Base-by-base conservation (phyloP, 768 basidiomycete species). In the Lentinula detonsa region DNA sequence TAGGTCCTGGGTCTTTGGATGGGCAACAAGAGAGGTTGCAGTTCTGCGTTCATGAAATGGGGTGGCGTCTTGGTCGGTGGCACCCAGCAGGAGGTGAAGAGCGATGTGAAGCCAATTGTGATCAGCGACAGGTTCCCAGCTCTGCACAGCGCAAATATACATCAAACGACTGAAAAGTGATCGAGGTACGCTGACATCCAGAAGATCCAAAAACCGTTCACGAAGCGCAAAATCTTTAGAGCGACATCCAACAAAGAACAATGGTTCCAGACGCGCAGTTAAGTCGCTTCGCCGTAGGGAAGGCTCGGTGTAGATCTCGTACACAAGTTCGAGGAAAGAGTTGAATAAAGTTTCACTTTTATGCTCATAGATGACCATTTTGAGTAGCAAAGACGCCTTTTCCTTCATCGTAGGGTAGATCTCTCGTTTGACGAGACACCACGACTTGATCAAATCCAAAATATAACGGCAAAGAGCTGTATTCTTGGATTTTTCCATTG, bases 31-130 rank as follows among this genome's bases (percentile, higher is more conserved):
- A 3, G 69, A 74, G 62, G 63, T 68, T 61, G 63, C 73, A 62
- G 69, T 77, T 72, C 73, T 79, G 60, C 70, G 82, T 13, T 82
- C 81, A 35, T 74, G 66, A 31, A 68, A 63, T 11, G 66, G 59
- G 13, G 74, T 73, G 67, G 76, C 59, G 71, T 81, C 71, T 72
- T 76, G 60, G 63, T 83, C 82, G 11, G 74, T 73, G 18, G 81
- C 75, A 23, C 93, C 91, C 16, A 98, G 82, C 8, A 98, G 76
- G 37, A 98, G 85, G 68, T 96, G 90, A 31, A 98, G 77, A 15
- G 95, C 93, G 18, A 98, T 81, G 65, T 91, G 88, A 37, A 95
- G 88, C 97, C 97, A 99, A 67, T 97, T 93, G 59, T 91, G 85
- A 62, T 96, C 94, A 2, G 91, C 85, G 18, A 99, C 74, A 1